A percentile compares a stretch with the other conserved stretches of the same genome.
These are phyloP conservation scores for Arctium lappa DNA, from an alignment of 129 eudicot genomes.

Conservation along the genomic window DNA sequence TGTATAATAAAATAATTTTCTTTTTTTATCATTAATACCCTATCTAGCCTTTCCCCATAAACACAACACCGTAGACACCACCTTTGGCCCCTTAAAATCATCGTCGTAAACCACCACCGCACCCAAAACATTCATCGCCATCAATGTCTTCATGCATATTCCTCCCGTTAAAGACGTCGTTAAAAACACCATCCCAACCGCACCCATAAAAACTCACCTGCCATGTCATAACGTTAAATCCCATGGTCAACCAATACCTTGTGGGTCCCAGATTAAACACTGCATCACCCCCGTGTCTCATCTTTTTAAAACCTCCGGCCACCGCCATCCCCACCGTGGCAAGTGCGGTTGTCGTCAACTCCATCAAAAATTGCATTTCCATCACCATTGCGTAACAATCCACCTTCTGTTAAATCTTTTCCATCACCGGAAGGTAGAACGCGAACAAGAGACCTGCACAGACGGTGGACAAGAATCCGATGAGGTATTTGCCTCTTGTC, in stretches of 20 bases:
- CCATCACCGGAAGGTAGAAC: constrained; percentile 75
- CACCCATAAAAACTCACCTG: constrained; percentile 82
- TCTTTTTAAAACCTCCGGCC: constrained; percentile 55
- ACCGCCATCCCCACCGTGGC: constrained; percentile 68
- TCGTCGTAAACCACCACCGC: constrained; percentile 80
- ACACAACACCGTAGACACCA: constrained; percentile 60
- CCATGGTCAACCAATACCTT: constrained; percentile 49
- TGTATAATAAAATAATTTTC: too few species aligned
- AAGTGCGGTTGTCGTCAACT: constrained; percentile 53
- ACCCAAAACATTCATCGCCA: constrained; percentile 63
- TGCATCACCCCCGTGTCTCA: constrained; percentile 39
- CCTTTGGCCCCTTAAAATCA: constrained; percentile 59
- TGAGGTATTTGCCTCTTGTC: constrained; percentile 36
- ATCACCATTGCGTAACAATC: constrained; percentile 76
- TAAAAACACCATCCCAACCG: constrained; percentile 84
- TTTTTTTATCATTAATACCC: too few species aligned
- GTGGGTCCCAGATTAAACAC: constrained; percentile 52
- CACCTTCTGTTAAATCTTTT: constrained; percentile 47
- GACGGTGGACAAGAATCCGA: constrained; percentile 59
- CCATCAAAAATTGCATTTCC: constrained; percentile 90
- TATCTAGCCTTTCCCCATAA: constrained; percentile 44
- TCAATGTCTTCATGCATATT: constrained; percentile 77
- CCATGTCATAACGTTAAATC: constrained; percentile 52
- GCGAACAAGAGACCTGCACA: constrained; percentile 71
- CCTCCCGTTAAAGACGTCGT: constrained; percentile 86